Evolutionary conservation across 805 yeast genomes (phyloP).

Genomic region (Candida succiphila): DNA sequence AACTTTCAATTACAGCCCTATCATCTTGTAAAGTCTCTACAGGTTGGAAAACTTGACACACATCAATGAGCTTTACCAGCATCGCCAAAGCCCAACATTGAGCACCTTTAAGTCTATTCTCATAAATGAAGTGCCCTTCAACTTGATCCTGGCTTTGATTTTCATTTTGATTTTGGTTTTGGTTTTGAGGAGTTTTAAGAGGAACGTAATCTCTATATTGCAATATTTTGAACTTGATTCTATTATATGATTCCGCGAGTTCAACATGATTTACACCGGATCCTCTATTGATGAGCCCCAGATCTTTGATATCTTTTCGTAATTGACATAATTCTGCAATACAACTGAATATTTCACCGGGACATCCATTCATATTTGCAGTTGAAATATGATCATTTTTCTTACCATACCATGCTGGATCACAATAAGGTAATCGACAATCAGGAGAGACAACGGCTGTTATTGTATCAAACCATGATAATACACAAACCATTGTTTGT

Average conservation of each 20-base stretch:
- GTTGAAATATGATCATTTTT: constrained; percentile 33
- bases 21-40: constrained; percentile 1
- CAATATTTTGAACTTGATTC: constrained; percentile 25
- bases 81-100: constrained; percentile 45
- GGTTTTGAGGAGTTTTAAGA: constrained; percentile 7
- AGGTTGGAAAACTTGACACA: constrained; percentile 6
- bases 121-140: constrained; percentile 18
- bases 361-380: constrained; percentile 48
- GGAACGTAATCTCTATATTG: constrained; percentile 39
- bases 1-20: constrained; percentile 19
- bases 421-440: constrained; percentile 43
- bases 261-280: constrained; percentile 5
- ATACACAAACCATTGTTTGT: constrained; percentile 36
- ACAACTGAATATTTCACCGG: constrained; percentile 43
- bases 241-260: constrained; percentile 16
- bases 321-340: constrained; percentile 34
- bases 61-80: constrained; percentile 19
- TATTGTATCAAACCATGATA: constrained; percentile 53
- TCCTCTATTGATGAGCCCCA: constrained; percentile 1
- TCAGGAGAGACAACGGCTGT: constrained; percentile 48
- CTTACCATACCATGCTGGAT: constrained; percentile 43
- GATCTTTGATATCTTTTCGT: constrained; percentile 16
- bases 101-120: constrained; percentile 36
- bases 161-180: constrained; percentile 2
- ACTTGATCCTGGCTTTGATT: constrained; percentile 6